Conservation (phyloP, 2,329 filamentous ascomycete genomes). For the Orbilia javanica region DNA sequence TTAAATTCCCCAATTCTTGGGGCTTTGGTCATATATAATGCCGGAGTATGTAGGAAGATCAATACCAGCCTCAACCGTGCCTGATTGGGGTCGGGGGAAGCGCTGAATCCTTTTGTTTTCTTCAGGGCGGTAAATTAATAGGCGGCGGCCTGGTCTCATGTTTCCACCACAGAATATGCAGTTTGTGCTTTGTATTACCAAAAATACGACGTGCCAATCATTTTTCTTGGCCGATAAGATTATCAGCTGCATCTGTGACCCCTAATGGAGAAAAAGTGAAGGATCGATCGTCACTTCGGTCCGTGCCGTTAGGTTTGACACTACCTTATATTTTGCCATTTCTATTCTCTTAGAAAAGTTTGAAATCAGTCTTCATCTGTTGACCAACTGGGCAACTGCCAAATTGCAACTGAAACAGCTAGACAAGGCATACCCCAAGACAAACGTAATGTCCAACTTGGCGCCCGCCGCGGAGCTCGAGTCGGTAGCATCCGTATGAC, state of each 20-base stretch:
- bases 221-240: neutral
- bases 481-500: conserved; percentile 13
- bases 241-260: conserved; percentile 1
- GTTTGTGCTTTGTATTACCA: neutral
- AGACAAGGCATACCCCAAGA: conserved; percentile 38
- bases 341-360: neutral
- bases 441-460: conserved; percentile 8
- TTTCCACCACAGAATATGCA: no score
- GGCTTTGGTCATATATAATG: neutral
- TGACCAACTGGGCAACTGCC: neutral
- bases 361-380: neutral
- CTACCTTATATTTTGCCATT: neutral
- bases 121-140: neutral
- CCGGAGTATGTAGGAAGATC: neutral
- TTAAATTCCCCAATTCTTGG: conserved; percentile 9
- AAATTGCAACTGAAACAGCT: neutral
- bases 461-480: conserved; percentile 13
- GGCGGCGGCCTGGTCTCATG: neutral
- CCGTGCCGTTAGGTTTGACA: neutral
- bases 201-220: conserved; percentile 9
- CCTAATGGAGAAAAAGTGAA: neutral
- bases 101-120: conserved; percentile 1
- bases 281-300: neutral
- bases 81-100: neutral
- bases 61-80: neutral